Evolutionary conservation across 352 stramenopile genomes (phyloP).

Genomic region (Globisporangium camurandrum): DNA sequence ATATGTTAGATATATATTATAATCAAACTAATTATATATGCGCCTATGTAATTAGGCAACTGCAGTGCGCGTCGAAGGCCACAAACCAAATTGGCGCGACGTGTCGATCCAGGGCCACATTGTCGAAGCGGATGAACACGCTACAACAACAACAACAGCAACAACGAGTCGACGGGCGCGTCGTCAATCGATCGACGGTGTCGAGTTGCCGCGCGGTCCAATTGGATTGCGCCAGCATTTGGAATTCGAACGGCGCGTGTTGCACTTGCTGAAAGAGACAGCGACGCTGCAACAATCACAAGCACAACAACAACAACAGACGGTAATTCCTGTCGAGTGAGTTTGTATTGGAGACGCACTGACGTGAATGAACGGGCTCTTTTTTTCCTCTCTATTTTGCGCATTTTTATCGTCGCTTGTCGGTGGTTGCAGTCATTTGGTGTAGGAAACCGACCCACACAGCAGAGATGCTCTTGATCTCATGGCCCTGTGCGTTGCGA

Average conservation of each 20-base stretch:
- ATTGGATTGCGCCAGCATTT: slow-evolving; percentile 49
- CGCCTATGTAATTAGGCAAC: slow-evolving; percentile 20
- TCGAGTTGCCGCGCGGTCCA: slow-evolving; percentile 27
- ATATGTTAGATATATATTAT: background rate
- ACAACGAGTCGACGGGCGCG: no score
- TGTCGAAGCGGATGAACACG: slow-evolving; percentile 43
- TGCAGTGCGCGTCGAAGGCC: slow-evolving; percentile 58
- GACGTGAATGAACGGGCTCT: no score
- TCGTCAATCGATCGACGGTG: slow-evolving; percentile 7
- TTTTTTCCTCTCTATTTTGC: no score
- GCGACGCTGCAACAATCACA: slow-evolving; percentile 26
- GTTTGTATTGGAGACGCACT: slow-evolving; percentile 5
- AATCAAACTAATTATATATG: background rate
- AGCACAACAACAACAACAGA: slow-evolving; percentile 12
- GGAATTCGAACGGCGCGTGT: slow-evolving; percentile 44
- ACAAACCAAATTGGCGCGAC: slow-evolving; percentile 61
- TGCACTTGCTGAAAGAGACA: slow-evolving; percentile 34
- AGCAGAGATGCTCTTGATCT: slow-evolving; percentile 64
- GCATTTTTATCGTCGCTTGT: slow-evolving; percentile 31
- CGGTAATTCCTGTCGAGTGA: slow-evolving; percentile 8
- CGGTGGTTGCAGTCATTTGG: slow-evolving; percentile 34
- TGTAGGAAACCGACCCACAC: slow-evolving; percentile 69
- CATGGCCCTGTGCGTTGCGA: slow-evolving; percentile 35
- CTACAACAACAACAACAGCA: slow-evolving; percentile 10
- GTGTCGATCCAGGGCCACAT: slow-evolving; percentile 72